These are phyloP conservation scores for Penicillium vulpinum DNA, from an alignment of 2,329 filamentous ascomycete genomes.

Conservation along the genomic window DNA sequence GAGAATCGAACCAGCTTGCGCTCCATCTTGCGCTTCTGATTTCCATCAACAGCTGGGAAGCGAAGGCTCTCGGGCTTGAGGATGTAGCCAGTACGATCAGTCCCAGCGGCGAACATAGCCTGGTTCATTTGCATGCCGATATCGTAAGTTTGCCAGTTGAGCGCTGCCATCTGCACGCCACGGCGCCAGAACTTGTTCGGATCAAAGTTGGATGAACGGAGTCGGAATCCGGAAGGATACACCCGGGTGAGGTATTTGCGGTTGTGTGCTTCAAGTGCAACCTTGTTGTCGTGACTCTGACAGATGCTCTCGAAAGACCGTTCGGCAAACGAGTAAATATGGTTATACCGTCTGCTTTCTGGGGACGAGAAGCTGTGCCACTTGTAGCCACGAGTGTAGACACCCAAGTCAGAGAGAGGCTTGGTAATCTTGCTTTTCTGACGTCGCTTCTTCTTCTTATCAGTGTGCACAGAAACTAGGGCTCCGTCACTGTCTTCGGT, in stretches of 20 bases:
- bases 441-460: slow-evolving; percentile 58
- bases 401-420: slow-evolving; percentile 78
- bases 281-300: slow-evolving; percentile 72
- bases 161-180: slow-evolving; percentile 94
- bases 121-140: slow-evolving; percentile 94
- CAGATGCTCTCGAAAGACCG: slow-evolving; percentile 80
- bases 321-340: slow-evolving; percentile 94
- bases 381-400: slow-evolving; percentile 76
- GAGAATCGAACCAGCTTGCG: slow-evolving; percentile 81
- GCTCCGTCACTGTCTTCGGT: slow-evolving; percentile 76
- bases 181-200: slow-evolving; percentile 91
- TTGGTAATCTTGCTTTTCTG: slow-evolving; percentile 80
- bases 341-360: slow-evolving; percentile 84
- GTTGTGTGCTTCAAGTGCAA: slow-evolving; percentile 83
- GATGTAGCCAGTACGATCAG: slow-evolving; percentile 86
- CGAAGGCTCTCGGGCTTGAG: slow-evolving; percentile 87
- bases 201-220: slow-evolving; percentile 91
- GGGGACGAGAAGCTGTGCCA: slow-evolving; percentile 76
- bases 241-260: slow-evolving; percentile 89
- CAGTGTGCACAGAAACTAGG: slow-evolving; percentile 52
- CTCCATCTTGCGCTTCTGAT: slow-evolving; percentile 61
- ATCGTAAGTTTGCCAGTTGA: slow-evolving; percentile 99
- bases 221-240: slow-evolving; percentile 79
- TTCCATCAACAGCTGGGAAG: slow-evolving; percentile 25
- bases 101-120: slow-evolving; percentile 92